phyloP scores from a whole-genome alignment of 345 rosid species.

The Aurinia saxatilis region DNA sequence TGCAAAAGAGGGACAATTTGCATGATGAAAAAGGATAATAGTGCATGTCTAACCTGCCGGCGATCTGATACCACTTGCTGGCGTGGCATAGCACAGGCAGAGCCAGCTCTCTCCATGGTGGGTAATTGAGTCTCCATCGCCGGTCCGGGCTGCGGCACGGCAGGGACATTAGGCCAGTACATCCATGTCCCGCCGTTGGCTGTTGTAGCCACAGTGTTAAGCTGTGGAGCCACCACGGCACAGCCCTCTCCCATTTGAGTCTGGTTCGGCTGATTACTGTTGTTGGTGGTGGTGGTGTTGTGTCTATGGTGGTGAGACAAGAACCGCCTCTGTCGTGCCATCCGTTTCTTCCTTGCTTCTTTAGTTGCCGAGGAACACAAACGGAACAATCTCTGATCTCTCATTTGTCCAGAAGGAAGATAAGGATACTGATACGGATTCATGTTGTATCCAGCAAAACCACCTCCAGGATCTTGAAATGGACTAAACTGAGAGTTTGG shows the following conservation, averaged over 20 bases:
- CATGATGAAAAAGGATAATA: too few species aligned
- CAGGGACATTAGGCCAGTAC: slow-evolving; percentile 42
- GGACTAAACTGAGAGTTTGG: slow-evolving; percentile 25
- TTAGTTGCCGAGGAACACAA: slow-evolving; percentile 78
- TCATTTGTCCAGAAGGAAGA: slow-evolving; percentile 32
- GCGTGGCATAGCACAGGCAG: slow-evolving; percentile 36
- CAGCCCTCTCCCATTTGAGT: slow-evolving; percentile 36
- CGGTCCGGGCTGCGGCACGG: slow-evolving; percentile 8
- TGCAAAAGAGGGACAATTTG: too few species aligned
- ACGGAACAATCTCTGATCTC: slow-evolving; percentile 40
- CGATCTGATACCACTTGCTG: slow-evolving; percentile 52
- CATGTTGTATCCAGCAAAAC: slow-evolving; percentile 44
- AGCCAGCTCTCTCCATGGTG: slow-evolving; percentile 28
- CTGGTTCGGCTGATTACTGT: slow-evolving; percentile 34
- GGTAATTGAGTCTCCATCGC: slow-evolving; percentile 23
- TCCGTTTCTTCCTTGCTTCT: slow-evolving; percentile 96
- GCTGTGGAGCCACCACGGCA: slow-evolving; percentile 27
- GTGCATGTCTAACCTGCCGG: slow-evolving; percentile 56
- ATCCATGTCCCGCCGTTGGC: slow-evolving; percentile 41
- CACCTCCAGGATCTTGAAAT: slow-evolving; percentile 21
- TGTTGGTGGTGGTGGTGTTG: slow-evolving; percentile 10
- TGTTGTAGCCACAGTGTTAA: slow-evolving; percentile 4
- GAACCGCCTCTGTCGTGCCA: slow-evolving; percentile 91
- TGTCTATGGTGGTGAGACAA: slow-evolving; percentile 39
- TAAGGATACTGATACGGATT: slow-evolving; percentile 51